Evolutionary conservation across 1,284 basidiomycete species (phyloP), one percentile per base, ranked within the genome.

Genomic region (Kwoniella shivajii): DNA sequence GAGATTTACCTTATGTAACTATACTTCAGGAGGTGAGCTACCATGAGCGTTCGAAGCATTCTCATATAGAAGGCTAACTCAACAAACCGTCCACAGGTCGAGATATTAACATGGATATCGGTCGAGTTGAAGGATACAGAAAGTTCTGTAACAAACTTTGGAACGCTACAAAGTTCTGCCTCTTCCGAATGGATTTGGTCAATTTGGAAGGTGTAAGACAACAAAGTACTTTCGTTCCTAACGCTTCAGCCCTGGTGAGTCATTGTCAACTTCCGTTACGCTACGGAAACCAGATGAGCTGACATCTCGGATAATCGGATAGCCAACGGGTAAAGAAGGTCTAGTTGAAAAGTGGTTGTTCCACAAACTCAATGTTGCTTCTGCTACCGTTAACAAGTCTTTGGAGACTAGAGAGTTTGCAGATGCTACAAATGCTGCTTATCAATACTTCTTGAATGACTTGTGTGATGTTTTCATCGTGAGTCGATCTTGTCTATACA

Each of bases 91-190:
- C n/a, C n/a, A n/a, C n/a, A 89, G 90, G 89, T 30, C 88, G 92
- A 52, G 92, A 96, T 76, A 95, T 97, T 80, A 95, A 96, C 78
- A 81, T 99, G 61, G 94, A 99, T 77, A 94, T 99, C 69, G 79
- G 91, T 62, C 88, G 93, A 60, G 93, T 99, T n/a, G 95, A 99
- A 80, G 95, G 95, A 6, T 99, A 99, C 80, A 87, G 96, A 77
- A 99, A 99, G 79, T 96, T 98, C 83, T 99, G 96, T 82, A 99
- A 99, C 83, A 99, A 99, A 82, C 87, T 99, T 29, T 99, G 96
- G 85, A 99, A 99, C 75, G 96, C 96, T 1, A 99, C 94, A 57
- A 95, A 95, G 78, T 99, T 99, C 71, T 95, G 93, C 27, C 91
- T 97, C 86, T 85, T 95, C 75, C 94, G 94, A 80, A 81, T 97